Conservation (phyloP, 2,329 filamentous ascomycete genomes). For the Trichoderma afroharzianum region DNA sequence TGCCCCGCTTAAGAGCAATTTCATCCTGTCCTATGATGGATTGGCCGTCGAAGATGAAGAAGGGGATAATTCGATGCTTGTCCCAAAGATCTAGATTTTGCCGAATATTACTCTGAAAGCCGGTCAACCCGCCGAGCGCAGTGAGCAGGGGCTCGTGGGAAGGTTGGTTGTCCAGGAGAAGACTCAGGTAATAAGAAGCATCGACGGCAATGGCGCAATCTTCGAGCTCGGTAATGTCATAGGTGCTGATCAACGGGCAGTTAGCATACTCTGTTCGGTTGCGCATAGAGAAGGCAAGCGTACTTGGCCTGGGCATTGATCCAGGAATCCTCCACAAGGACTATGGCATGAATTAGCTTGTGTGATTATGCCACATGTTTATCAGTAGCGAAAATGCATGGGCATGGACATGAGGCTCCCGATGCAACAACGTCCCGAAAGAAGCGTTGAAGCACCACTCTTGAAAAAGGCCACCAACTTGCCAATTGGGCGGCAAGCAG, state of each 20-base stretch:
- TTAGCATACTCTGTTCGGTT: background rate
- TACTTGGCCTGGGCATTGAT: constrained; percentile 39
- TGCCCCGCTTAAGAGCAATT: constrained; percentile 59
- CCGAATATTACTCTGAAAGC: constrained; percentile 71
- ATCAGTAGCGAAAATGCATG: background rate
- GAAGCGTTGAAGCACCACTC: background rate
- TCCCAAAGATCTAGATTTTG: constrained; percentile 72
- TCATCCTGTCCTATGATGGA: constrained; percentile 74
- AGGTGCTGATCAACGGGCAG: constrained; percentile 40
- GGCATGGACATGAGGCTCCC: background rate
- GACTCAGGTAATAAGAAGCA: constrained; percentile 82
- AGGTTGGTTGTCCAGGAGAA: constrained; percentile 66
- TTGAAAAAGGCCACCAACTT: background rate
- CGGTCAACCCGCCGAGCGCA: constrained; percentile 84
- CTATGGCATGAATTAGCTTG: constrained; percentile 23
- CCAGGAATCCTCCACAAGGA: constrained; percentile 39
- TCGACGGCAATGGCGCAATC: constrained; percentile 78
- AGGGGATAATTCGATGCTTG: constrained; percentile 65
- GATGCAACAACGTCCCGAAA: background rate
- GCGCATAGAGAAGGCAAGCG: constrained; percentile 9
- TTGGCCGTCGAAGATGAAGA: constrained; percentile 92
- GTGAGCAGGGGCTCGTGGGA: constrained; percentile 84
- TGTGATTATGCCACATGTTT: background rate
- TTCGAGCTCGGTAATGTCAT: constrained; percentile 66
- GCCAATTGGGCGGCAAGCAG: constrained; percentile 10